Evolutionary conservation across 495 filamentous ascomycete species (phyloP).

Genomic region (Pyronema omphalodes): DNA sequence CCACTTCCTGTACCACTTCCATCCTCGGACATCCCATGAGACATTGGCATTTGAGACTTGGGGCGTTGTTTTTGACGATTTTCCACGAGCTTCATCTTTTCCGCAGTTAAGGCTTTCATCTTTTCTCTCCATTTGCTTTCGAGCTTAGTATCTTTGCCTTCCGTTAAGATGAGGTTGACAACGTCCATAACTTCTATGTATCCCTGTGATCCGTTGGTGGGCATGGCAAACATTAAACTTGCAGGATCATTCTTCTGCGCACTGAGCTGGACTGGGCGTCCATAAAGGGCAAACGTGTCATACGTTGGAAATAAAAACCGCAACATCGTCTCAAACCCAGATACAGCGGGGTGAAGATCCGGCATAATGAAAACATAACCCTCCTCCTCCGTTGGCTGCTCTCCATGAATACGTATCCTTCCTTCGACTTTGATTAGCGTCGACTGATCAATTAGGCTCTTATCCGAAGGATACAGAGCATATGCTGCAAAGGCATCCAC

Average conservation of each 20-base stretch:
- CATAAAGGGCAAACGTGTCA: conserved; percentile 84
- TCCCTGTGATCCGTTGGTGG: conserved; percentile 49
- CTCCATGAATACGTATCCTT: conserved; percentile 64
- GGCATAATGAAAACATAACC: conserved; percentile 98
- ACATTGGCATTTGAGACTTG: conserved; percentile 44
- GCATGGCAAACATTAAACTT: conserved; percentile 97
- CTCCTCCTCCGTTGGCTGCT: conserved; percentile 53
- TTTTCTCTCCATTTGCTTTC: conserved; percentile 81
- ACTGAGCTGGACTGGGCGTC: conserved; percentile 68
- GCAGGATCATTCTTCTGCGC: conserved; percentile 70
- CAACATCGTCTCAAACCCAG: conserved; percentile 93
- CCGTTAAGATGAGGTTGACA: conserved; percentile 50
- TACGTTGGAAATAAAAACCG: conserved; percentile 85
- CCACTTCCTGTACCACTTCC: conserved; percentile 32
- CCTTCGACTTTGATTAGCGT: conserved; percentile 91
- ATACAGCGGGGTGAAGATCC: conserved; percentile 73
- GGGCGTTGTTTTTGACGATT: conserved; percentile 20
- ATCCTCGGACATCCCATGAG: conserved; percentile 39
- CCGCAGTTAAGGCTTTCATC: conserved; percentile 77
- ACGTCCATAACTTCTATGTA: conserved; percentile 85
- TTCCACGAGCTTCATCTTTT: conserved; percentile 29
- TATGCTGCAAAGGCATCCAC: conserved; percentile 81
- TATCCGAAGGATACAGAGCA: conserved; percentile 87
- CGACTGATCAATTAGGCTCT: conserved; percentile 81
- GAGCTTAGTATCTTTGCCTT: conserved; percentile 60